Evolutionary conservation across 2,329 filamentous ascomycete genomes (phyloP).

Genomic region (Fusarium xylarioides): DNA sequence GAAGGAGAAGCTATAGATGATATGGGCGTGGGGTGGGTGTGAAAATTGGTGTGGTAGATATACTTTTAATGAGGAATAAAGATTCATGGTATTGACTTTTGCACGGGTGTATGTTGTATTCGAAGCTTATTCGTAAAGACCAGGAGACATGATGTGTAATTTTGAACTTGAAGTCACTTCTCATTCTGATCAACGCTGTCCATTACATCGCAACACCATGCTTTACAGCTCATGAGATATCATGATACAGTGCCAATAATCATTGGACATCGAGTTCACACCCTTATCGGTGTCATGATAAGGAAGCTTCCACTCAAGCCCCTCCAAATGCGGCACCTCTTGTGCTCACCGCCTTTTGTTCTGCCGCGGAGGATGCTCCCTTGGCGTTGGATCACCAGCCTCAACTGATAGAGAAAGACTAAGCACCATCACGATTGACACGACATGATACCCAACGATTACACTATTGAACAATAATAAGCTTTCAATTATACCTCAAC

Average conservation of each 20-base stretch:
- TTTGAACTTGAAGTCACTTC: fast-evolving
- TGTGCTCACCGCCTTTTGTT: constrained; percentile 37
- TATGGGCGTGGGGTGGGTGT: background rate
- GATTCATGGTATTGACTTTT: background rate
- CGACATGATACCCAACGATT: constrained; percentile 30
- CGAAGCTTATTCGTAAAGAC: fast-evolving
- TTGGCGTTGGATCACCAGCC: constrained; percentile 20
- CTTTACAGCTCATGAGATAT: background rate
- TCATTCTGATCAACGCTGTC: background rate
- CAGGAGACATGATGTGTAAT: fast-evolving
- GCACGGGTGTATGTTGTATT: no score
- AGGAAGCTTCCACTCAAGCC: background rate
- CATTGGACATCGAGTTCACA: constrained; percentile 1
- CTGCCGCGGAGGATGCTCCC: constrained; percentile 21
- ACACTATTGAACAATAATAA: constrained; percentile 13
- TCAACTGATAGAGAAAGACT: constrained; percentile 8
- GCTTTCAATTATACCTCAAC: constrained; percentile 8
- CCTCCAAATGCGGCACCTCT: background rate
- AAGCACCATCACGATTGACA: constrained; percentile 28
- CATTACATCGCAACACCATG: background rate
- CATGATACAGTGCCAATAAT: constrained; percentile 1
- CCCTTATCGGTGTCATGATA: constrained; percentile 15
- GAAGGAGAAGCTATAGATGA: constrained; percentile 40
- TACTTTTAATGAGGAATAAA: constrained; percentile 12
- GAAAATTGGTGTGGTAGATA: constrained; percentile 5